These are phyloP conservation scores for Barnettozyma pratensis DNA, from an alignment of 805 yeast species.

Conservation along the genomic window DNA sequence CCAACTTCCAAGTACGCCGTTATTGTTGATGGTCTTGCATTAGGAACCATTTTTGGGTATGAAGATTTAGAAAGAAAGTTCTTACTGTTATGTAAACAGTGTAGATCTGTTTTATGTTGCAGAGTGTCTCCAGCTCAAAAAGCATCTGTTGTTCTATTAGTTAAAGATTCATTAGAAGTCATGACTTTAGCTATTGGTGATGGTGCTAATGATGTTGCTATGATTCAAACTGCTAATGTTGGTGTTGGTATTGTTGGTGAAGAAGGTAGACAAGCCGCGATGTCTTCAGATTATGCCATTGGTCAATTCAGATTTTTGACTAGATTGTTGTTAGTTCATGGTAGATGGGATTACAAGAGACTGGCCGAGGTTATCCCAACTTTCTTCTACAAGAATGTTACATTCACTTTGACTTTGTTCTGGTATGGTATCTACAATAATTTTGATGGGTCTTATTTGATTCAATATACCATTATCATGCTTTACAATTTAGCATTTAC, in stretches of 20 bases:
- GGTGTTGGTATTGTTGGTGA: constrained; percentile 76
- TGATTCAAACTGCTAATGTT: constrained; percentile 84
- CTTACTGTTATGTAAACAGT: constrained; percentile 67
- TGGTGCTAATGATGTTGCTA: constrained; percentile 85
- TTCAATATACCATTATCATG: constrained; percentile 75
- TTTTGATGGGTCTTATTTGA: constrained; percentile 76
- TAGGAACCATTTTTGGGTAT: constrained; percentile 43
- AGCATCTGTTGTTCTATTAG: constrained; percentile 70
- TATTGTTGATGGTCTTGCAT: constrained; percentile 74
- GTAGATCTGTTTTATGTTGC: constrained; percentile 75
- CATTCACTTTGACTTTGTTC: constrained; percentile 66
- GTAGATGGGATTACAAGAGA: constrained; percentile 82
- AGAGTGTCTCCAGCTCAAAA: constrained; percentile 83
- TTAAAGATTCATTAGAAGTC: constrained; percentile 64
- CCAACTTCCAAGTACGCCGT: constrained; percentile 65
- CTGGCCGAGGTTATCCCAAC: constrained; percentile 79
- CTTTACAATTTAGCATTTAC: constrained; percentile 81
- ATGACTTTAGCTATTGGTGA: constrained; percentile 84
- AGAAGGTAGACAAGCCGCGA: constrained; percentile 84
- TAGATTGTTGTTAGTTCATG: constrained; percentile 66
- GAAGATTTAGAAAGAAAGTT: constrained; percentile 48
- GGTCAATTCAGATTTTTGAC: constrained; percentile 76
- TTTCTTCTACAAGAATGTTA: constrained; percentile 75
- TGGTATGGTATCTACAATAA: constrained; percentile 75
- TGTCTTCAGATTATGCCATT: constrained; percentile 82